phyloP scores from a whole-genome alignment of 495 filamentous ascomycete genomes.

The Aspergillus homomorphus region DNA sequence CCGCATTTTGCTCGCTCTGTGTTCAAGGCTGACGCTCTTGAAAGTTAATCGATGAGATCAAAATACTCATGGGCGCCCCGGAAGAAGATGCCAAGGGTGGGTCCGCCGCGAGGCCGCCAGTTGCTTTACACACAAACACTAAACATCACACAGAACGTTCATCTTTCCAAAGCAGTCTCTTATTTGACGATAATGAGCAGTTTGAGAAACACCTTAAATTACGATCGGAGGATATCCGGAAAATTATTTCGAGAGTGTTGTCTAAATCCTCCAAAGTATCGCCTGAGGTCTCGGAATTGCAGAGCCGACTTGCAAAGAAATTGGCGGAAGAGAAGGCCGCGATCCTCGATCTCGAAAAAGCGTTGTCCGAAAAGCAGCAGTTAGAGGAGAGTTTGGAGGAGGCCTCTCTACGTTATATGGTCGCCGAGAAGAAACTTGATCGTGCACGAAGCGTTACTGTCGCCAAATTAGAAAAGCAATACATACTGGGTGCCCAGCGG shows the following conservation, averaged over 20 bases:
- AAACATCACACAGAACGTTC: slow-evolving; percentile 22
- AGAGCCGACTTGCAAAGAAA: slow-evolving; percentile 67
- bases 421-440: slow-evolving; percentile 91
- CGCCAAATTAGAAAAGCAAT: slow-evolving; percentile 89
- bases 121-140: slow-evolving; percentile 10
- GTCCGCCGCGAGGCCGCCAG: slow-evolving; percentile 13
- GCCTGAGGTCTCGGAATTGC: slow-evolving; percentile 67
- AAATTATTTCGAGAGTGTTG: slow-evolving; percentile 56
- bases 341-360: slow-evolving; percentile 69
- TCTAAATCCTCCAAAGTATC: slow-evolving; percentile 43
- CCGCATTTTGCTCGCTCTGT: slow-evolving; percentile 4
- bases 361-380: slow-evolving; percentile 75
- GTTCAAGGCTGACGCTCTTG: slow-evolving; percentile 20
- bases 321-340: slow-evolving; percentile 79
- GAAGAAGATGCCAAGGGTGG: slow-evolving; percentile 56
- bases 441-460: slow-evolving; percentile 81
- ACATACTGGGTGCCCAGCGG: slow-evolving; percentile 61
- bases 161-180: slow-evolving; percentile 33
- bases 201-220: slow-evolving; percentile 74
- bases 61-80: slow-evolving; percentile 58
- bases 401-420: slow-evolving; percentile 86
- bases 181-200: slow-evolving; percentile 43
- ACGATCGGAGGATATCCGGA: slow-evolving; percentile 59
- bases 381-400: slow-evolving; percentile 78
- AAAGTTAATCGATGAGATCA: slow-evolving; percentile 86